Base-by-base conservation (phyloP, 1,284 basidiomycete species). In the Apiotrichum sp. region DNA sequence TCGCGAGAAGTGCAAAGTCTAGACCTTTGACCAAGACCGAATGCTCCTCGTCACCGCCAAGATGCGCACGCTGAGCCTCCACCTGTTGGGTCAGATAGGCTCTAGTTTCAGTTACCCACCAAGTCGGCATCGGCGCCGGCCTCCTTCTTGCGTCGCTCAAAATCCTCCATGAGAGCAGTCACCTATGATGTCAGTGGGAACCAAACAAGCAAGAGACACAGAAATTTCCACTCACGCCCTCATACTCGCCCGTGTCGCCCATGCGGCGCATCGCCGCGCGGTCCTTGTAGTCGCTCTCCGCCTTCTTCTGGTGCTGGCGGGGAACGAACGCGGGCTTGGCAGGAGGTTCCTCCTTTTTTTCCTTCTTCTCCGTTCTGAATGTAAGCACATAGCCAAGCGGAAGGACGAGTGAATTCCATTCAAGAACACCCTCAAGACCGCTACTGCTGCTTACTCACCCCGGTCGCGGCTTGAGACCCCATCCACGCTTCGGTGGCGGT, bases 11-110 rank as follows among this genome's bases (percentile, higher is more conserved):
- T 0, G 89, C 85, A 69, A 86, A 83, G 69, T 96, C 92, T 36
- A 96, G 83, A n/a, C 92, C 78, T 66, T 91, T 93, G 42, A 93
- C 89, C 4, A 93, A 82, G 47, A 93, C 83, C 3, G 87, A 85
- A 71, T 93, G 89, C 53, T 86, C 82, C 43, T 84, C 83, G 72
- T 95, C 90, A 38, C 90, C 90, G n/a, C 91, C 91, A 1, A 93
- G 82, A 71, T 89, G 91, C 46, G 80, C 80, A 45, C 90, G 82
- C 69, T 89, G 83, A 56, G 84, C 81, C 53, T 90, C 88, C 14
- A 92, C 77, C 84, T 89, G 52, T 1, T 33, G 45, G 16, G 35
- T 56, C 35, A 44, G 53, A 29, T 36, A 33, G n/a, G 9, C 6
- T 14, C 9, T 7, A 31, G 10, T 1, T 16, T 5, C 4, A 14